Base-by-base conservation (phyloP, 2,329 filamentous ascomycete genomes). In the Cyclaneusma minus region DNA sequence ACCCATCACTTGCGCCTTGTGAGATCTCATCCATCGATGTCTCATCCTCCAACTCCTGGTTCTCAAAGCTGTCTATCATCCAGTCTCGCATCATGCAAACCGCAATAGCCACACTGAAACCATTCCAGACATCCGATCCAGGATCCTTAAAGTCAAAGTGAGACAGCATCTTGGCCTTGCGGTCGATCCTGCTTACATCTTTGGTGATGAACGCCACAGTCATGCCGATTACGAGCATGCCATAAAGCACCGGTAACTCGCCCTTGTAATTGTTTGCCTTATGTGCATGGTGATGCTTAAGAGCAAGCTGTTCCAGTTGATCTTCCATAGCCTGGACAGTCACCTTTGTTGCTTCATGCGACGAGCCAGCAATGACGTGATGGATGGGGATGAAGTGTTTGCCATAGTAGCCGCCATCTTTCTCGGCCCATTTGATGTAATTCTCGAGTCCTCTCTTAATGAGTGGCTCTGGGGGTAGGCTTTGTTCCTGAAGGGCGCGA, bases 81-180 rank as follows among this genome's bases (percentile, higher is more conserved):
- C 16, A 45, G 17, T 47, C 45, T 17, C 47, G 33, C 3, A 44
- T 43, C 15, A 38, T 31, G 18, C 40, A 40, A 16, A 43, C 31
- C 13, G 47, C 27, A 16, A 47, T 44, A 12, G 46, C 43, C 28
- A 51, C 33, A 7, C 42, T 44, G 25, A 51, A 34, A 6, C 41
- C 47, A 30, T 49, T 45, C 48, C 48, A 51, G 8, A 48, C 45
- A 30, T 43, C 42, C 31, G 37, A 41, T n/a, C 29, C 21, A 11
- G 35, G 31, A 3, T 45, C 36, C 1, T 29, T 33, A 13, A 48
- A 45, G 24, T 50, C 40, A 22, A 48, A 43, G 14, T 42, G 24
- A 3, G 28, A 27, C n/a, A 51, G 31, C 14, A 40, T 38, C 16
- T 34, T 39, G 4, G 42, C 24, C 13, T 29, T 33, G n/a, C 39